A percentile compares a stretch with the other conserved stretches of the same genome.
phyloP scores from a whole-genome alignment of 129 eudicot genomes.

The Flaveria linearis region DNA sequence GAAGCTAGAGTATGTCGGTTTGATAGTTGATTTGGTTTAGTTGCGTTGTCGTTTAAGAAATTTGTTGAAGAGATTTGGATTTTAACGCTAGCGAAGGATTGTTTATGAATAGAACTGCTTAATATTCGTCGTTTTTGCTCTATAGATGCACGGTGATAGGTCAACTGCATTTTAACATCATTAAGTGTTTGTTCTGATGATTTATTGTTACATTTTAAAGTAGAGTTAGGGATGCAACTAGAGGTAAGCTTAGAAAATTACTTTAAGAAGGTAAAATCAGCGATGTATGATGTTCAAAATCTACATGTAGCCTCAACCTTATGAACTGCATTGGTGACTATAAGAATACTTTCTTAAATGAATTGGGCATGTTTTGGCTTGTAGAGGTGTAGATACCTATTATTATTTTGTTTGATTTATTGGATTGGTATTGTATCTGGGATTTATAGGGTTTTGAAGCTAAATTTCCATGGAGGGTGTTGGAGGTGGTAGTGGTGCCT shows the following conservation, averaged over 20 bases:
- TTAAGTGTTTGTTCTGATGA: neutral
- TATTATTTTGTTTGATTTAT: neutral
- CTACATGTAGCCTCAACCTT: neutral
- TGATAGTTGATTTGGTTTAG: conserved; percentile 8
- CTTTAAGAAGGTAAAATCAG: conserved; percentile 12
- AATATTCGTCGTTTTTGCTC: neutral
- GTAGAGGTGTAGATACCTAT: neutral
- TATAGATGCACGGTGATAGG: neutral
- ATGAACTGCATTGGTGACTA: neutral
- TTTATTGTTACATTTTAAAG: neutral
- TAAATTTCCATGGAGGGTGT: conserved; percentile 61
- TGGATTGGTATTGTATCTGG: too few relatives aligned
- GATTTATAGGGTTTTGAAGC: conserved; percentile 38
- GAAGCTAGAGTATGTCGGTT: neutral
- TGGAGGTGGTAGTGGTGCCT: conserved; percentile 55
- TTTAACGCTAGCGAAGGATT: neutral
- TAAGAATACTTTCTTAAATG: neutral
- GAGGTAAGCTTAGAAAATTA: conserved; percentile 2
- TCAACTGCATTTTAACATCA: conserved; percentile 27
- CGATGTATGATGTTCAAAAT: neutral
- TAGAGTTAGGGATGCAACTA: neutral
- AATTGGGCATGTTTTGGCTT: neutral
- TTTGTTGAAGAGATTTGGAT: conserved; percentile 3
- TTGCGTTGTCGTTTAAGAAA: conserved; percentile 11
- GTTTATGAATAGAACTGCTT: neutral